A percentile compares a stretch with the other conserved stretches of the same genome.
phyloP scores from a whole-genome alignment of 2,329 filamentous ascomycete genomes.

The Keithomyces neogunnii region DNA sequence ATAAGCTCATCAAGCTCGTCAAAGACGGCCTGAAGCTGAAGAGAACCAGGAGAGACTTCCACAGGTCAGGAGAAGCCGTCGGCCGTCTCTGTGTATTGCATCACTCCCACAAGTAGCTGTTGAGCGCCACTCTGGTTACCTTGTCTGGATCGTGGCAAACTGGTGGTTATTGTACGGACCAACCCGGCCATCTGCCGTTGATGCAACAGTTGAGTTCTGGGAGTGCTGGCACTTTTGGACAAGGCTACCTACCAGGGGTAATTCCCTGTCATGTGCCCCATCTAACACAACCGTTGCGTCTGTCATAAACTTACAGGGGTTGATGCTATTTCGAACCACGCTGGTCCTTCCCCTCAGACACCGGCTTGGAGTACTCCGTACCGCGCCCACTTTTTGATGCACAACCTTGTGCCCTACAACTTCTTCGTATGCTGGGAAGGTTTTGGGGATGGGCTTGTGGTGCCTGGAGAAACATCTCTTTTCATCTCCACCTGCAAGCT shows the following conservation, averaged over 20 bases:
- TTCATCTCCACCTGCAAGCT: not conserved
- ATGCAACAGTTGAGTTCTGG: conserved; percentile 1
- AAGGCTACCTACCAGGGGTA: conserved; percentile 5
- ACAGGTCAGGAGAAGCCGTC: not conserved
- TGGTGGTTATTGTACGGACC: not conserved
- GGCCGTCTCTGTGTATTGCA: not conserved
- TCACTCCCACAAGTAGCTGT: not conserved
- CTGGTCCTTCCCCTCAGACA: not conserved
- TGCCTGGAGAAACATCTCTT: conserved; percentile 2
- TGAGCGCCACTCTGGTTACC: not conserved
- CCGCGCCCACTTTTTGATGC: conserved; percentile 3
- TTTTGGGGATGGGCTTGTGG: not conserved
- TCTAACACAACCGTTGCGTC: not conserved
- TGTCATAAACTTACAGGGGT: not conserved
- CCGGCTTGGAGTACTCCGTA: conserved; percentile 1
- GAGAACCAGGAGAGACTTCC: no score
- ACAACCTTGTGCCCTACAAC: not conserved
- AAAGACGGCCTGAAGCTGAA: not conserved
- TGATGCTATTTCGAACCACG: conserved; percentile 4
- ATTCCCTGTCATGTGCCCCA: conserved; percentile 3
- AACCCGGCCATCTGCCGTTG: conserved; percentile 1
- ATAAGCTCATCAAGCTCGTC: not conserved
- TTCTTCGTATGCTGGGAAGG: not conserved
- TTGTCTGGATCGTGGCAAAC: not conserved
- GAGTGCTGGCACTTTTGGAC: conserved; percentile 1